Percentiles rank a stretch among this genome's conserved stretches.
phyloP scores from a whole-genome alignment of 495 filamentous ascomycete species.

The Penicillium manginii region DNA sequence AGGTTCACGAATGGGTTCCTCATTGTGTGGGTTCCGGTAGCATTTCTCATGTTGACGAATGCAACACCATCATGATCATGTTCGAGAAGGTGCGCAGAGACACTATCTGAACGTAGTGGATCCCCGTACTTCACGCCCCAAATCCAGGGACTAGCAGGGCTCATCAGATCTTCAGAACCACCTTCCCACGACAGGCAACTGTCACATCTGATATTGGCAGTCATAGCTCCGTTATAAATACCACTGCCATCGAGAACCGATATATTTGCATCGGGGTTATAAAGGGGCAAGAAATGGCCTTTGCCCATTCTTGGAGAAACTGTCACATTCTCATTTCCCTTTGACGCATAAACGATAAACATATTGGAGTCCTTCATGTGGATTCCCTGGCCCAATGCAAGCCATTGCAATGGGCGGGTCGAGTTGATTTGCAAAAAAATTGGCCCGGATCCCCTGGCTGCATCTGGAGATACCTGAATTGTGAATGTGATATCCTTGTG shows the following conservation, averaged over 20 bases:
- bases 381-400: constrained; percentile 65
- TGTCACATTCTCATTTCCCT: constrained; percentile 62
- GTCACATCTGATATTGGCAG: constrained; percentile 64
- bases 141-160: constrained; percentile 62
- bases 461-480: constrained; percentile 36
- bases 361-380: constrained; percentile 68
- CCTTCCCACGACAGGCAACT: constrained; percentile 61
- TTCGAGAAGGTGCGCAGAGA: constrained; percentile 52
- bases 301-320: constrained; percentile 63
- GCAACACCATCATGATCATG: constrained; percentile 52
- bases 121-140: constrained; percentile 63
- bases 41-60: constrained; percentile 20
- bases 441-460: constrained; percentile 30
- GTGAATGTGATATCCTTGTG: constrained; percentile 36
- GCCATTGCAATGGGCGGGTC: constrained; percentile 63
- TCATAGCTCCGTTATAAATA: constrained; percentile 53
- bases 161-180: constrained; percentile 48
- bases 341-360: constrained; percentile 67
- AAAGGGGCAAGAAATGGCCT: constrained; percentile 56
- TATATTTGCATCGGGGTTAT: constrained; percentile 52
- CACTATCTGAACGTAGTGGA: constrained; percentile 56
- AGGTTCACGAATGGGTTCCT: constrained; percentile 61
- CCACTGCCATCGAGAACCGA: constrained; percentile 67
- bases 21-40: constrained; percentile 43
- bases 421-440: constrained; percentile 70